Evolutionary conservation across 306 rosid species (phyloP), one percentile per base, ranked within the genome.

Genomic region (Senna tora): DNA sequence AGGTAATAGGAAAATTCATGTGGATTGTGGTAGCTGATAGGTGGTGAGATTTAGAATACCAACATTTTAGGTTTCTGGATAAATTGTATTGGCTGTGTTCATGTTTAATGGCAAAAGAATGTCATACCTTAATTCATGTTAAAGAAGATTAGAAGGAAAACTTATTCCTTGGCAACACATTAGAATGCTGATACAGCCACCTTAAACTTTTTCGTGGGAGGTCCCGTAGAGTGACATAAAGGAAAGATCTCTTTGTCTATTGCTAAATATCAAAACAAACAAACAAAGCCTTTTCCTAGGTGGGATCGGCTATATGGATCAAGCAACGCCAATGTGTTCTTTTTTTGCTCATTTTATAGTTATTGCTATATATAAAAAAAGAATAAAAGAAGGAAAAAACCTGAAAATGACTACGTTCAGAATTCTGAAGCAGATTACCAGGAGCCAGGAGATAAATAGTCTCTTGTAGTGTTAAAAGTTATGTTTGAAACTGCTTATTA

Each of bases 141-240:
- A 30, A 34, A 30, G 16, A 20, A 65, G 46, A 41, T 25, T 25
- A 39, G 14, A 25, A 17, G 55, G 14, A 52, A 52, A 52, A 52
- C 55, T 21, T 21, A 2, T 50, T 50, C 25, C 53, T 10, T 1
- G 30, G 30, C 30, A 25, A 25, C 30, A 1, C 30, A 41, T 65
- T 15, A 65, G 11, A 52, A 64, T 74, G 69, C 28, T 19, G 50
- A 21, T 50, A 20, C 25, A 5, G 25, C 54, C 57, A 47, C 56
- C n/a, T 11, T 65, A 46, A 67, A 67, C 42, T 15, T 47, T 45
- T 66, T 46, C 46, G 50, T 43, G 67, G 36, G 42, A 16, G 65
- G 66, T 52, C 42, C 49, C 41, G 20, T 15, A n/a, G 57, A 74
- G 25, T 74, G 32, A 6, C 4, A 57, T 57, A 13, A 57, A 5